A percentile compares a stretch with the other conserved stretches of the same genome.
phyloP scores from a whole-genome alignment of 768 basidiomycete genomes.

The Tylopilus felleus region DNA sequence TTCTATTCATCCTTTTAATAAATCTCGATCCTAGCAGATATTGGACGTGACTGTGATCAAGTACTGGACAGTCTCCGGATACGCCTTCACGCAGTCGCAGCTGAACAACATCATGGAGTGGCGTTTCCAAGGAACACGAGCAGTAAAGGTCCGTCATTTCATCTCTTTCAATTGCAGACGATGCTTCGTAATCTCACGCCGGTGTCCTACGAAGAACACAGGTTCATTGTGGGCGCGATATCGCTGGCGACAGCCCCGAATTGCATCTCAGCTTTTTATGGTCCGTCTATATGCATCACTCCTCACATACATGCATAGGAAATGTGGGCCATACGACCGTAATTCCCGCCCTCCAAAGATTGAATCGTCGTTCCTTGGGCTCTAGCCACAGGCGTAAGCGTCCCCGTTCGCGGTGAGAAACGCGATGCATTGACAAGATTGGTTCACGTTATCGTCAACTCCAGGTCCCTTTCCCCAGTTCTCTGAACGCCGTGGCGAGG shows the following conservation, averaged over 20 bases:
- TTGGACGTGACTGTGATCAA: neutral
- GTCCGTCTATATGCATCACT: neutral
- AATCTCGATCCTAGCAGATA: neutral
- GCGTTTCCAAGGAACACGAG: too few species aligned
- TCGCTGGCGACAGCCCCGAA: neutral
- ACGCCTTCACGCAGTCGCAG: neutral
- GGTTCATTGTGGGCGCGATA: constrained; percentile 5
- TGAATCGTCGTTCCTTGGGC: neutral
- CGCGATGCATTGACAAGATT: neutral
- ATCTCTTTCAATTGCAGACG: neutral
- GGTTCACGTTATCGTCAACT: neutral
- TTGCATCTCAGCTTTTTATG: neutral
- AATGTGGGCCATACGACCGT: neutral
- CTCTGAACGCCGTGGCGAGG: neutral
- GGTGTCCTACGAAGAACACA: neutral
- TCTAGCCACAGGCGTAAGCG: neutral
- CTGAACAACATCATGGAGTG: neutral
- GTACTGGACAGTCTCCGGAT: neutral
- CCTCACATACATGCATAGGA: neutral
- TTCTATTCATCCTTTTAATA: neutral
- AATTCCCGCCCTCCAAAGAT: neutral
- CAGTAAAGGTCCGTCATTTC: neutral
- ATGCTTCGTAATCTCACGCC: neutral
- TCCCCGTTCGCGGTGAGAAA: neutral
- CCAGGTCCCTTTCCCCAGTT: neutral